A percentile compares a stretch with the other conserved stretches of the same genome.
These are phyloP conservation scores for Volutella citrinella DNA, from an alignment of 2,329 filamentous ascomycete species.

Conservation along the genomic window DNA sequence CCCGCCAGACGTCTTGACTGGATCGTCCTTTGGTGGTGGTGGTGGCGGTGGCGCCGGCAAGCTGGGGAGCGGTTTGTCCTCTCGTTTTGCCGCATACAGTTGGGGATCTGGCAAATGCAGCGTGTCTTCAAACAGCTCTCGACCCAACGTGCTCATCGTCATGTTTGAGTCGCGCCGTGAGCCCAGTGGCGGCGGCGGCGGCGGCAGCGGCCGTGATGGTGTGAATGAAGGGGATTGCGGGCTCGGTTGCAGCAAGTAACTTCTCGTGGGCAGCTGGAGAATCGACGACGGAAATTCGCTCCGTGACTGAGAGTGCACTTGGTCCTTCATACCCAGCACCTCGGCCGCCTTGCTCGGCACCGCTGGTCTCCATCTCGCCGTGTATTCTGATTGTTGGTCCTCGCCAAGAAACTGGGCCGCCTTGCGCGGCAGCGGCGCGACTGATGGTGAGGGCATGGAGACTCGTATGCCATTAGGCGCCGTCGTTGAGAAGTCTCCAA, in stretches of 20 bases:
- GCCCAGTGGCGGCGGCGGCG: neutral
- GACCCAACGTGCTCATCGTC: constrained; percentile 22
- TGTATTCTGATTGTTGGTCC: too few relatives aligned
- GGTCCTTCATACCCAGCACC: constrained; percentile 12
- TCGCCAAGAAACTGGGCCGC: too few relatives aligned
- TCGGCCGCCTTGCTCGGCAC: constrained; percentile 14
- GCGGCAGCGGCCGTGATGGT: neutral
- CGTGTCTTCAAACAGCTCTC: constrained; percentile 18
- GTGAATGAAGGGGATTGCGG: neutral
- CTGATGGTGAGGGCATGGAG: too few relatives aligned
- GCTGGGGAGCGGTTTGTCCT: too few relatives aligned
- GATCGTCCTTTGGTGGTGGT: too few relatives aligned
- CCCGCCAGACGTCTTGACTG: too few relatives aligned
- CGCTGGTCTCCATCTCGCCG: constrained; percentile 2
- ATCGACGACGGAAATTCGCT: neutral
- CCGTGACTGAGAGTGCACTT: neutral
- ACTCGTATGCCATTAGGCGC: constrained; percentile 1
- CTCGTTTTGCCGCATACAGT: too few relatives aligned
- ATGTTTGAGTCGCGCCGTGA: constrained; percentile 7
- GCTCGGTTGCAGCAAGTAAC: too few relatives aligned
- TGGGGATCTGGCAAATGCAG: too few relatives aligned
- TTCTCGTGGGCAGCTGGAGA: neutral
- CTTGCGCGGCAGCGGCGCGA: too few relatives aligned
- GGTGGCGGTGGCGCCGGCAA: too few relatives aligned
- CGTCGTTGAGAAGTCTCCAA: constrained; percentile 8